phyloP scores from a whole-genome alignment of 352 stramenopile species.

The Pythium aristosporum region DNA sequence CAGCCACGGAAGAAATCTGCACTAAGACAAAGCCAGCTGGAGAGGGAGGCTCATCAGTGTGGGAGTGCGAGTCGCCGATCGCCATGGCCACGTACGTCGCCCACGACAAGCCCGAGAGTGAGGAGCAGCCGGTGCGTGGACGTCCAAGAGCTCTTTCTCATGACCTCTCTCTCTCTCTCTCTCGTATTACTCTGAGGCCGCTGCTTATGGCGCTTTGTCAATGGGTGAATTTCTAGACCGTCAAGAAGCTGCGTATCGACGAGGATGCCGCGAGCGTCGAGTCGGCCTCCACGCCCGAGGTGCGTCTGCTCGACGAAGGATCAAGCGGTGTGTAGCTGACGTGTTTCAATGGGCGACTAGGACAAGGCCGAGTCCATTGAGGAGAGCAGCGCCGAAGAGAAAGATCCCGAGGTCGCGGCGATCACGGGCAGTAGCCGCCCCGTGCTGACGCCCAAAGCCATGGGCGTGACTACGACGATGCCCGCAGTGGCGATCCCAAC shows the following conservation, averaged over 20 bases:
- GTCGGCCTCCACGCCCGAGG: constrained; percentile 24
- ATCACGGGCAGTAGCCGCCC: constrained; percentile 14
- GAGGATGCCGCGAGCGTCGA: constrained; percentile 28
- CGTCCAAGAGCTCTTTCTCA: neutral
- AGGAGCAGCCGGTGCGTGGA: constrained; percentile 53
- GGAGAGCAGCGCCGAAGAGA: constrained; percentile 23
- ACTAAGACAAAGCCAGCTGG: constrained; percentile 11
- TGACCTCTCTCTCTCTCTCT: neutral
- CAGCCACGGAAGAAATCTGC: constrained; percentile 20
- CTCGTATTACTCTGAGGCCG: too few relatives aligned
- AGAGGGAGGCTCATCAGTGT: constrained; percentile 6
- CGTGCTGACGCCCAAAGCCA: constrained; percentile 16
- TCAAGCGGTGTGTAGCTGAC: neutral
- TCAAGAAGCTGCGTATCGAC: constrained; percentile 36
- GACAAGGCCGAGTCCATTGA: constrained; percentile 24
- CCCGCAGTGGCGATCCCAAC: constrained; percentile 4
- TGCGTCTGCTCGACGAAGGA: neutral
- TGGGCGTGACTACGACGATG: constrained; percentile 1
- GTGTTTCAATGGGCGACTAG: neutral
- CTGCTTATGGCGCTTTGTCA: neutral
- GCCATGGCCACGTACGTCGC: constrained; percentile 70
- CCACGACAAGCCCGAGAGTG: constrained; percentile 72
- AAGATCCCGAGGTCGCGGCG: constrained; percentile 10
- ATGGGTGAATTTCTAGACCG: constrained; percentile 11
- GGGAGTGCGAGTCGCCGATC: neutral